Percentiles rank a stretch among this genome's conserved stretches.
These are phyloP conservation scores for Quercus tomentella DNA, from an alignment of 331 rosid species.

Conservation along the genomic window DNA sequence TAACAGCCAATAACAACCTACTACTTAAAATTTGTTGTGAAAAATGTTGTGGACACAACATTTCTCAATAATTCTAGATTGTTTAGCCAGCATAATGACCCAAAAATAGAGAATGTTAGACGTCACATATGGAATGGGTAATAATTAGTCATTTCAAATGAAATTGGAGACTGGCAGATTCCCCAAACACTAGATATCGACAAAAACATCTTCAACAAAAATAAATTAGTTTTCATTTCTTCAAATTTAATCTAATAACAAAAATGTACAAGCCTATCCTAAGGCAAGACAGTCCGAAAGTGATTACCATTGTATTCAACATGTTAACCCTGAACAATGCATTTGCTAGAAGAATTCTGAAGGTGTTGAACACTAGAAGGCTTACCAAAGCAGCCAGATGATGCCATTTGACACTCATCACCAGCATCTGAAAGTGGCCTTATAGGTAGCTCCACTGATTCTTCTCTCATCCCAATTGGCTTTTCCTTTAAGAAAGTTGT, in stretches of 20 bases:
- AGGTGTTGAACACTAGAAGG: slow-evolving; percentile 14
- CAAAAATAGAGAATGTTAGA: neutral
- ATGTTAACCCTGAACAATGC: slow-evolving; percentile 10
- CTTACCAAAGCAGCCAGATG: slow-evolving; percentile 12
- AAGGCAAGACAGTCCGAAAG: neutral
- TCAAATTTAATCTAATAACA: neutral
- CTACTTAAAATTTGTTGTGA: too few relatives aligned
- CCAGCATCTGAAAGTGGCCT: slow-evolving; percentile 14
- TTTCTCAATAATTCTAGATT: neutral
- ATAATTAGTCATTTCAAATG: too few relatives aligned
- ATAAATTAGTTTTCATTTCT: neutral
- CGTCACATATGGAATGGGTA: neutral
- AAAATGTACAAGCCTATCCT: neutral
- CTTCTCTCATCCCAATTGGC: slow-evolving; percentile 1
- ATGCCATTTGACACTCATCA: slow-evolving; percentile 13
- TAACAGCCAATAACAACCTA: too few relatives aligned
- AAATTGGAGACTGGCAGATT: neutral
- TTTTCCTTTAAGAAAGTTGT: neutral
- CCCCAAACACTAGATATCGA: neutral
- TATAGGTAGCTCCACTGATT: neutral
- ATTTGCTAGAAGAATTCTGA: neutral
- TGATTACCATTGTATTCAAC: neutral
- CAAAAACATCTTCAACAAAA: neutral
- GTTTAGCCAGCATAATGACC: neutral
- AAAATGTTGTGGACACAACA: too few relatives aligned